Percentiles rank a stretch among this genome's conserved stretches.
Evolutionary conservation across 1,284 basidiomycete species (phyloP).

Genomic region (Ceratobasidium sp.): DNA sequence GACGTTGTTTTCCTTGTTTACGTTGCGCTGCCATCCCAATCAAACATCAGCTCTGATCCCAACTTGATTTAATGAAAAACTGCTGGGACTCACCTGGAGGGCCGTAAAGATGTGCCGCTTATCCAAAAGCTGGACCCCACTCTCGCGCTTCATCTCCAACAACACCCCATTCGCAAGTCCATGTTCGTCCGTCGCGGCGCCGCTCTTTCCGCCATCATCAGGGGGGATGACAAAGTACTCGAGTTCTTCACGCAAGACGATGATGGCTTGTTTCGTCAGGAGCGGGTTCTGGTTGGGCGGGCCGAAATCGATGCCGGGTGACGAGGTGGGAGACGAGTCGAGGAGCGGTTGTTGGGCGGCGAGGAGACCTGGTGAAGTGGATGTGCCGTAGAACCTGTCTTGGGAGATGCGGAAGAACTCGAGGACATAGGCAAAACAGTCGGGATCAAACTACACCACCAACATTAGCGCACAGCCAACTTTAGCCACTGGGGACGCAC

Average conservation of each 20-base stretch:
- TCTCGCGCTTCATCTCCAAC: constrained; percentile 79
- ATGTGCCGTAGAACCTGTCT: constrained; percentile 90
- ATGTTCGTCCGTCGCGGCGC: constrained; percentile 68
- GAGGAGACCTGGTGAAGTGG: constrained; percentile 73
- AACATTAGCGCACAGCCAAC: not conserved
- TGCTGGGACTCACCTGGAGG: constrained; percentile 50
- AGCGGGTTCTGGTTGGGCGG: constrained; percentile 83
- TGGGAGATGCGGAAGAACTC: constrained; percentile 89
- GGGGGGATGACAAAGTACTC: constrained; percentile 97
- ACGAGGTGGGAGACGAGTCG: constrained; percentile 59
- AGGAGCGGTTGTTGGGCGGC: constrained; percentile 80
- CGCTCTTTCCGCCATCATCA: constrained; percentile 53
- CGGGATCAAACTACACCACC: constrained; percentile 84
- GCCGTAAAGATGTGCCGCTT: constrained; percentile 96
- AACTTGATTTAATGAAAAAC: not conserved
- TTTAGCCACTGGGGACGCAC: constrained; percentile 55
- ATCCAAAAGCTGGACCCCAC: constrained; percentile 86
- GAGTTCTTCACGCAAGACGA: constrained; percentile 95
- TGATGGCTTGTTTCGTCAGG: constrained; percentile 96
- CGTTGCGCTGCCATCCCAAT: constrained; percentile 80
- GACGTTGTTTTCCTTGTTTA: constrained; percentile 99
- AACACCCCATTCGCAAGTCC: constrained; percentile 80
- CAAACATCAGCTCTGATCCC: not conserved
- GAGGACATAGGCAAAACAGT: constrained; percentile 93
- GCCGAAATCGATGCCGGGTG: constrained; percentile 59